These are phyloP conservation scores for Phylloporus arenicola DNA, from an alignment of 768 basidiomycete genomes.

Conservation along the genomic window DNA sequence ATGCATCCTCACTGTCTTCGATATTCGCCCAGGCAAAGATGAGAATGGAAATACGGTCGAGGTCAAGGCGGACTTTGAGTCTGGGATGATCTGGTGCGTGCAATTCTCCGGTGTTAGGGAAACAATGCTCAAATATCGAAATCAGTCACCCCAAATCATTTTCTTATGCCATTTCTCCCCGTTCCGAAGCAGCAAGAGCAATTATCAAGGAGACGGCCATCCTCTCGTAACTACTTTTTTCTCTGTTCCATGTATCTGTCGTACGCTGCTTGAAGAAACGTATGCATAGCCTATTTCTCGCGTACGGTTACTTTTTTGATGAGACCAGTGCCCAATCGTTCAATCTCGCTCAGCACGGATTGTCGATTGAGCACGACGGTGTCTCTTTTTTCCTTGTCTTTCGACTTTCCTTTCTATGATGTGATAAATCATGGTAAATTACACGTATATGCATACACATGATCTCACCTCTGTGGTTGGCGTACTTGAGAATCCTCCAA, in stretches of 20 bases:
- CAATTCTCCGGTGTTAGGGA: background rate
- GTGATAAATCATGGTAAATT: constrained; percentile 4
- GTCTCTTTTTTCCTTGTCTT: constrained; percentile 47
- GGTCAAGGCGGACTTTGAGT: constrained; percentile 23
- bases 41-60: constrained; percentile 12
- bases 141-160: constrained; percentile 30
- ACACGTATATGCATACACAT: background rate
- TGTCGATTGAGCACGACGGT: constrained; percentile 62
- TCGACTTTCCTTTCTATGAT: constrained; percentile 26
- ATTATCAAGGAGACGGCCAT: constrained; percentile 28
- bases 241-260: background rate
- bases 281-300: constrained; percentile 3
- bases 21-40: constrained; percentile 21
- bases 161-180: constrained; percentile 26
- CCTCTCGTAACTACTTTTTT: constrained; percentile 10
- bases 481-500: constrained; percentile 72
- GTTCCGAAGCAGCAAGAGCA: constrained; percentile 22
- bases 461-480: constrained; percentile 40
- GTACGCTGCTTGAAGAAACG: background rate
- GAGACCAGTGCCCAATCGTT: constrained; percentile 66
- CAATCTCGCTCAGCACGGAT: constrained; percentile 68
- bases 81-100: constrained; percentile 29
- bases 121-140: constrained; percentile 1
- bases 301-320: constrained; percentile 42
- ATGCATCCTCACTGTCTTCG: constrained; percentile 26